Base-by-base conservation (phyloP, 306 rosid genomes). In the Sechiopsis laciniata region DNA sequence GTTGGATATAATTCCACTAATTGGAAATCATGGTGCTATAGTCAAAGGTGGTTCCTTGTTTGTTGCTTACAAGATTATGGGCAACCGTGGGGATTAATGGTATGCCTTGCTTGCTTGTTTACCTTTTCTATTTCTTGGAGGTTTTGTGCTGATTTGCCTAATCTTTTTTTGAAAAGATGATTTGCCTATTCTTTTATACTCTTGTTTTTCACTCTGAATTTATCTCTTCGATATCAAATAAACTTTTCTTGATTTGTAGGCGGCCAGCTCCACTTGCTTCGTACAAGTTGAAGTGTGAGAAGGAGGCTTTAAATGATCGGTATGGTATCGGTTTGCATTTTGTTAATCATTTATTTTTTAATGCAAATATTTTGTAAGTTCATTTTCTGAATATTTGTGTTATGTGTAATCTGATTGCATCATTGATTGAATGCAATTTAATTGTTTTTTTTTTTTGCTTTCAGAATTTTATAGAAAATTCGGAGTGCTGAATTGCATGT, bases 201-300 rank as follows among this genome's bases (percentile, higher is more conserved):
- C 22, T 48, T 69, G 22, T 51, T 70, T 70, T 26, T 70, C 74
- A 22, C 24, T 0, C 8, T 70, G 59, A 51, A 73, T 35, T 40
- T 37, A 54, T 73, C 37, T 73, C 42, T 46, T 8, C 45, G 57
- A 53, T 46, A 65, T 53, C 17, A 10, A 77, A 24, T 57, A 20
- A 48, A 16, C 57, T 53, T 8, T 78, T 77, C 67, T 79, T 32
- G 60, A 70, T 61, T 80, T 85, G 84, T 84, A 92, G 97, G 90
- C 89, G 95, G 73, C 84, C 87, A 53, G 85, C 85, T 64, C 97
- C 53, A 40, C 74, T 85, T 64, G 72, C 79, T 62, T 83, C 97
- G 8, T 92, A 87, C 90, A 90, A 90, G 80, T 85, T 92, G 87
- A 92, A 90, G 96, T 92, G 97, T 82, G 92, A 90, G 60, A 92